These are phyloP conservation scores for Gynochthodes officinalis DNA, from an alignment of 257 asterid species.

Conservation along the genomic window DNA sequence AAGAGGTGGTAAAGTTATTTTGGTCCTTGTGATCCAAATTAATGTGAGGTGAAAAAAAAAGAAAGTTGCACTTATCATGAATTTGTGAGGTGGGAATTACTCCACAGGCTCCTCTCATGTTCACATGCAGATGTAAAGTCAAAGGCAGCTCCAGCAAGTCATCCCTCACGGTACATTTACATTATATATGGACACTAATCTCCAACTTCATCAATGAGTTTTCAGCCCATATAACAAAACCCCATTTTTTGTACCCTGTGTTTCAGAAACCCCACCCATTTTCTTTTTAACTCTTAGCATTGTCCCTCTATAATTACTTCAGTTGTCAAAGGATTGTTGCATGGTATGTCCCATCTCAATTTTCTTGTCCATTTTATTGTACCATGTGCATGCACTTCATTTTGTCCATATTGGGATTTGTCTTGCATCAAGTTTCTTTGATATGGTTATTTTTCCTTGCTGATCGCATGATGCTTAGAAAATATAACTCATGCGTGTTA, in stretches of 20 bases:
- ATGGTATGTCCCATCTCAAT: neutral
- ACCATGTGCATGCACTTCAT: neutral
- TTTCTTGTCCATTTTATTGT: neutral
- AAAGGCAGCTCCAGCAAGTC: slow-evolving; percentile 27
- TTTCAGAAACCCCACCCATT: slow-evolving; percentile 10
- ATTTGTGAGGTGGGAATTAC: slow-evolving; percentile 61
- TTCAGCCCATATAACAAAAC: slow-evolving; percentile 18
- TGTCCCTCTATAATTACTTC: neutral
- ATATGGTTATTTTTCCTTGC: neutral
- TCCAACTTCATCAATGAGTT: slow-evolving; percentile 11
- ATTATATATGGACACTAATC: slow-evolving; percentile 16
- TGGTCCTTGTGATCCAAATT: slow-evolving; percentile 72
- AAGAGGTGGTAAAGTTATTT: slow-evolving; percentile 54
- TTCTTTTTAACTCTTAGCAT: neutral
- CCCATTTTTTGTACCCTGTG: slow-evolving; percentile 16
- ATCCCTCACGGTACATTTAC: slow-evolving; percentile 13
- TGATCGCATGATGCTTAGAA: slow-evolving; percentile 11
- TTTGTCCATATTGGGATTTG: slow-evolving; percentile 6
- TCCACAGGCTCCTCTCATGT: slow-evolving; percentile 71
- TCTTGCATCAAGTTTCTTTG: neutral
- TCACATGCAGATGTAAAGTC: slow-evolving; percentile 30
- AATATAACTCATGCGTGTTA: neutral
- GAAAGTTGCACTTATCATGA: slow-evolving; percentile 30
- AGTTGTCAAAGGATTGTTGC: neutral
- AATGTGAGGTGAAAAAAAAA: slow-evolving; percentile 42